A percentile compares a stretch with the other conserved stretches of the same genome.
These are phyloP conservation scores for Populus tomentosa DNA, from an alignment of 441 rosid species.

Conservation along the genomic window DNA sequence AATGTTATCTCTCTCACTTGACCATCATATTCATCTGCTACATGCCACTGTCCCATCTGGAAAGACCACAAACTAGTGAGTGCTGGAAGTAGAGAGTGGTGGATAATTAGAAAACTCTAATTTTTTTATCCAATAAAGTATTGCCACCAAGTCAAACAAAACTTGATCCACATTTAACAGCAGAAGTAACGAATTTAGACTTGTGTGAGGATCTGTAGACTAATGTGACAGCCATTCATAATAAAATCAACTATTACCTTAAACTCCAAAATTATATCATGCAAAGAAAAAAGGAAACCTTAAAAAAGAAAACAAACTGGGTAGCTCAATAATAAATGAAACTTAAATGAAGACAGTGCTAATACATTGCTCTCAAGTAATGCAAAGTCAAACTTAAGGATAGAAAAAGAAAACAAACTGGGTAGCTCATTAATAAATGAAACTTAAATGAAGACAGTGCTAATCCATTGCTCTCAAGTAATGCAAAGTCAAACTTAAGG, in stretches of 20 bases:
- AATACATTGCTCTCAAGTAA: too few species aligned
- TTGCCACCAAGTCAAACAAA: background rate
- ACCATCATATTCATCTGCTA: conserved; percentile 89
- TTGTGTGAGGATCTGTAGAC: background rate
- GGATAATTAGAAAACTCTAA: background rate
- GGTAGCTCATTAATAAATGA: background rate
- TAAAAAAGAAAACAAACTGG: background rate
- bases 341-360: too few species aligned
- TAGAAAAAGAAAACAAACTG: too few species aligned
- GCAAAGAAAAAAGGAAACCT: background rate
- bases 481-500: background rate
- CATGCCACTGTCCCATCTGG: conserved; percentile 95
- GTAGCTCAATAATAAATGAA: too few species aligned
- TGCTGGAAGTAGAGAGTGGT: background rate
- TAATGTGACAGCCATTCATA: background rate
- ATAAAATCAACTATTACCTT: background rate
- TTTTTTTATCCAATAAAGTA: background rate
- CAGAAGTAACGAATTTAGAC: background rate
- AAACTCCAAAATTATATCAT: background rate
- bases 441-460: background rate
- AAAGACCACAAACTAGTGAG: conserved; percentile 25
- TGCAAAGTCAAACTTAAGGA: too few species aligned
- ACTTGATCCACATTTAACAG: background rate
- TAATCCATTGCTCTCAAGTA: background rate
- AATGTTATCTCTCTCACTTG: conserved; percentile 94